Base-by-base conservation (phyloP, 805 yeast genomes). In the Dipodascopsis uninucleata region DNA sequence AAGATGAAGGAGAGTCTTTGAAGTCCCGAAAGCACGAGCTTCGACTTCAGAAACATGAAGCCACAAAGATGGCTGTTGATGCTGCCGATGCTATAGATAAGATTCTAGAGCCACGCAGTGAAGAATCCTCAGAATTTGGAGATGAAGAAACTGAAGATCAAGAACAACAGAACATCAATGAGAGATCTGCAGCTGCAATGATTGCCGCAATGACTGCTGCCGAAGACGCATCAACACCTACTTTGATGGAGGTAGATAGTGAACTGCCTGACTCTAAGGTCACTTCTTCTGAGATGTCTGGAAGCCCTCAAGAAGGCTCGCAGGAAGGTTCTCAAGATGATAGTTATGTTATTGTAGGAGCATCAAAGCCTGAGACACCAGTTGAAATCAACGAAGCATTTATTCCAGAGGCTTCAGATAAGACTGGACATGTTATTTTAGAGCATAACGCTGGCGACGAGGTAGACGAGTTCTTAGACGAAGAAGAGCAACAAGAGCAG, bases 21-120 rank as follows among this genome's bases (percentile, higher is more conserved):
- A 25, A 38, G 28, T 41, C 34, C 8, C 28, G 36, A 10, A 43
- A 49, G 1, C 49, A 47, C 14, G 42, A 50, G 24, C 40, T 56
- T 9, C 42, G 59, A 20, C 21, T 42, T n/a, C 26, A 41, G 31
- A 56, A 56, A 47, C 59, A 56, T 33, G 44, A 40, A 18, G 53
- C 47, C n/a, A 56, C 59, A 5, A 45, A 59, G 6, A 28, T 44
- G 32, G 59, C 59, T n/a, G 59, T 56, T n/a, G 56, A 56, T 39
- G 56, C 56, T 12, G 59, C 59, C 8, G 58, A 56, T n/a, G 32
- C 41, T 31, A 49, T 56, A 20, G 59, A 56, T 25, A 41, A 45
- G 38, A 42, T 55, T 18, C 36, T 56, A 18, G 20, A 41, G 12
- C 55, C 55, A 31, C n/a, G n/a, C n/a, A n/a, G n/a, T n/a, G n/a